phyloP scores from a whole-genome alignment of 1,284 basidiomycete species.

The Boletus sp. region DNA sequence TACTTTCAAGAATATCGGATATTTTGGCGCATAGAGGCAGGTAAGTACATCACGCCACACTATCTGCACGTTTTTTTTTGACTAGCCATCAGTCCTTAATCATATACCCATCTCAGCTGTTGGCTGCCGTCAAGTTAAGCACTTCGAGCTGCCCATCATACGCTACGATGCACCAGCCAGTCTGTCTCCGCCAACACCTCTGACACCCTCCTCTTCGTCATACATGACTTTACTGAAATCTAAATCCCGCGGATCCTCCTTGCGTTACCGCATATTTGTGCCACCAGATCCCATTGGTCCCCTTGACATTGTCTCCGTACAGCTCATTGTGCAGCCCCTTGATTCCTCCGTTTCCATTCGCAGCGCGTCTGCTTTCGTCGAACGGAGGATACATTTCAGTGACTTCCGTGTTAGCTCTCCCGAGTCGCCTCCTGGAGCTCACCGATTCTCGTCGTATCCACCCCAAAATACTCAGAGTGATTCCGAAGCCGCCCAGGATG shows the following conservation, averaged over 20 bases:
- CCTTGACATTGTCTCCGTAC: slow-evolving; percentile 53
- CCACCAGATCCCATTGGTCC: slow-evolving; percentile 52
- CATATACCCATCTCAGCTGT: slow-evolving; percentile 62
- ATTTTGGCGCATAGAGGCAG: slow-evolving; percentile 78
- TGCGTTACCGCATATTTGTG: slow-evolving; percentile 46
- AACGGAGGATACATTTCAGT: slow-evolving; percentile 51
- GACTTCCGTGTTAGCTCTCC: slow-evolving; percentile 34
- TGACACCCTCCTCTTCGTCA: slow-evolving; percentile 33
- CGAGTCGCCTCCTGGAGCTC: slow-evolving; percentile 21
- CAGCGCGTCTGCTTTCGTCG: slow-evolving; percentile 50
- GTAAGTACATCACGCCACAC: slow-evolving; percentile 40
- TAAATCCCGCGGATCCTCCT: slow-evolving; percentile 44
- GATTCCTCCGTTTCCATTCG: slow-evolving; percentile 50
- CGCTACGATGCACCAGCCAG: slow-evolving; percentile 55
- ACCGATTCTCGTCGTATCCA: slow-evolving; percentile 22
- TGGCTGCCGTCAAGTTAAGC: slow-evolving; percentile 61
- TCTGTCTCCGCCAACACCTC: slow-evolving; percentile 30
- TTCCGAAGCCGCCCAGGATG: slow-evolving; percentile 14
- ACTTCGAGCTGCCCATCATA: slow-evolving; percentile 62
- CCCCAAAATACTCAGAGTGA: slow-evolving; percentile 20
- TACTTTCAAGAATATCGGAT: slow-evolving; percentile 74
- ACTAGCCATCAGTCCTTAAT: slow-evolving; percentile 48
- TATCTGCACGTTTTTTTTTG: slow-evolving; percentile 12
- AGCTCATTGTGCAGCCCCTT: slow-evolving; percentile 45
- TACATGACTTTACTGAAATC: slow-evolving; percentile 38